phyloP scores from a whole-genome alignment of 1,284 basidiomycete species.

The Cutaneotrichosporon cavernicola region DNA sequence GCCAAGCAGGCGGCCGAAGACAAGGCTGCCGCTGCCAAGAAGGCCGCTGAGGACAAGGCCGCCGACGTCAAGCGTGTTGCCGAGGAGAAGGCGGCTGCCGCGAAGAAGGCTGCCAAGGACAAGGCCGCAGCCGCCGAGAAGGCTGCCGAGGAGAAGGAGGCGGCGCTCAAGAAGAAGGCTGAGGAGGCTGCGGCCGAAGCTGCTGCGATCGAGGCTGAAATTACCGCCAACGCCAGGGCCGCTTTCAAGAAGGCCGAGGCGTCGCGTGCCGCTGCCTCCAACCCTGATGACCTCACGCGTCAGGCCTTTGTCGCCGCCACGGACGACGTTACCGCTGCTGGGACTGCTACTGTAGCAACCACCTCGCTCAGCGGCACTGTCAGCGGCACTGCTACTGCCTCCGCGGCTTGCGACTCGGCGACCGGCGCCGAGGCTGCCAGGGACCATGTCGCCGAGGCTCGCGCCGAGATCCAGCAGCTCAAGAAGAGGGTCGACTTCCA shows the following conservation, averaged over 20 bases:
- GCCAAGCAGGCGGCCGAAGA: constrained; percentile 2
- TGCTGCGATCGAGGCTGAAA: constrained; percentile 6
- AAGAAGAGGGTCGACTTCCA: constrained; percentile 37
- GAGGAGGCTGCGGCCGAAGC: constrained; percentile 1
- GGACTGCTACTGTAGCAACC: background rate
- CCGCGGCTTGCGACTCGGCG: constrained; percentile 6
- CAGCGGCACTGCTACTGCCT: background rate
- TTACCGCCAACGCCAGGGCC: constrained; percentile 1
- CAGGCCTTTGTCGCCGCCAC: background rate
- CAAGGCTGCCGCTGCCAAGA: constrained; percentile 3
- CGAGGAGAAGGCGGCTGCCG: constrained; percentile 11
- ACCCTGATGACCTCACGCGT: background rate
- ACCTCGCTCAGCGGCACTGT: background rate
- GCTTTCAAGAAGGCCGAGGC: constrained; percentile 6
- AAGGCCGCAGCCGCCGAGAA: constrained; percentile 7
- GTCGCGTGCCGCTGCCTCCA: background rate
- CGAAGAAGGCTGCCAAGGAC: constrained; percentile 13
- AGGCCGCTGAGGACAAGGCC: constrained; percentile 9
- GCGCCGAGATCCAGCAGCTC: constrained; percentile 16
- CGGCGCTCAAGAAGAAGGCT: constrained; percentile 4
- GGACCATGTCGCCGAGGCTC: constrained; percentile 7
- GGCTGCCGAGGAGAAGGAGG: constrained; percentile 10
- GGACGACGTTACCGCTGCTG: background rate
- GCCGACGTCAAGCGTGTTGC: constrained; percentile 9
- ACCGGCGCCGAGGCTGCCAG: background rate